Base-by-base conservation (phyloP, 2,329 filamentous ascomycete species). In the Stagonosporopsis cucurbitacearum region DNA sequence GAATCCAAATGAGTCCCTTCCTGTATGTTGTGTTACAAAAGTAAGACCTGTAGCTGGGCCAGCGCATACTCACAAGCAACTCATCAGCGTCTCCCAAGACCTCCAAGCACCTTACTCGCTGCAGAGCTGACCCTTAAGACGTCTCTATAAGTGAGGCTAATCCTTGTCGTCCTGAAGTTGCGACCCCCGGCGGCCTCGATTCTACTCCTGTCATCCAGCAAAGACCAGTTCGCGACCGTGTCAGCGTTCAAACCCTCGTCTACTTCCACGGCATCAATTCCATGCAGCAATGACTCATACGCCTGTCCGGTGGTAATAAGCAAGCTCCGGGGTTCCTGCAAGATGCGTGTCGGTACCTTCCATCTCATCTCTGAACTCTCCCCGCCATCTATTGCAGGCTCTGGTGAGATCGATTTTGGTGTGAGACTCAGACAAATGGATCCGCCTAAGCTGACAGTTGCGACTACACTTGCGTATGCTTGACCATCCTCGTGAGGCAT, bases 401-500 rank as follows among this genome's bases (percentile, higher is more conserved):
- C 20, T 30, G 45, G 36, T 20, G 25, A 26, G 4, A 9, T 22
- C 4, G 58, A 32, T 56, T 81, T 78, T 25, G 64, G 59, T 5
- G 90, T 87, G 13, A 98, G 79, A 65, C 96, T 88, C 47, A 98
- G 80, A 54, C 94, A 91, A 8, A 96, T 80, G 43, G 86, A 86
- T 9, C 86, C 86, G 0, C 91, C 91, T 7, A 99, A 79, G 77
- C 91, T 96, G 60, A 98, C 88, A 1, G 95, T 98, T 62, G 92
- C 95, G 12, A 97, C 94, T 13, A 96, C 86, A 1, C 90, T 90
- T 70, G 90, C 84, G 72, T 99, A 99, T 9, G 94, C 91, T 8
- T 84, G 79, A 1, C 94, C 95, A 74, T 99, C 94, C 81, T 97
- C 95, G 74, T 98, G 94, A 42, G 93, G 88, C 91, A 97, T 96